Conservation (phyloP, 768 basidiomycete species). For the Amanita subjunquillea region DNA sequence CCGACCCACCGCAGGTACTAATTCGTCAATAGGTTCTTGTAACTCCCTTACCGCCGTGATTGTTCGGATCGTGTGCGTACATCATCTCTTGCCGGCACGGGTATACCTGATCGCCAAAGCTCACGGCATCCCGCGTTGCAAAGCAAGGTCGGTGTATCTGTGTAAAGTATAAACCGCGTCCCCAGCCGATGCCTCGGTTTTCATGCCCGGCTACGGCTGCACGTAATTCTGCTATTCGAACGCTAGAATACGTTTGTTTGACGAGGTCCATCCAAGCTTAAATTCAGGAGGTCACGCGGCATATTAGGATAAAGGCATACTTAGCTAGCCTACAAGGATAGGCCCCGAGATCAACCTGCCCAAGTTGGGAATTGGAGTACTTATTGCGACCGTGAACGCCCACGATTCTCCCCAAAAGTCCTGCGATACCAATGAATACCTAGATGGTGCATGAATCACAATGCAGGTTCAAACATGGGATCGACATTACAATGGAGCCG, state of each 20-base stretch:
- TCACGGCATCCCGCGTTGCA: neutral
- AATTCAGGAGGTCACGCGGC: neutral
- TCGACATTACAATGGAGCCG: neutral
- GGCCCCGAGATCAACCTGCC: neutral
- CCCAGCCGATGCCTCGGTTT: neutral
- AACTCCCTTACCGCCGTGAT: neutral
- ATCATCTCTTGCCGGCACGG: no score
- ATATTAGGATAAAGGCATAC: neutral
- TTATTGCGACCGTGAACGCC: neutral
- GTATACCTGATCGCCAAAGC: neutral
- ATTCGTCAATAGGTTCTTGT: neutral
- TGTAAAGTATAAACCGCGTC: no score
- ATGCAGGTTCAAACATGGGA: neutral
- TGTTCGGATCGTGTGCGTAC: neutral
- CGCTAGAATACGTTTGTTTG: neutral
- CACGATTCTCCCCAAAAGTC: neutral
- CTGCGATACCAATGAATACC: neutral
- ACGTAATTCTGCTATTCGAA: neutral
- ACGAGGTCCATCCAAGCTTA: conserved; percentile 1
- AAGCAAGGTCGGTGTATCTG: no score
- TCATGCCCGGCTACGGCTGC: neutral
- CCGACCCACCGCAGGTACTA: neutral
- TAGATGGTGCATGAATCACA: neutral
- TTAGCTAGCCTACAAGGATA: neutral
- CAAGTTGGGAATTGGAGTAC: neutral